Conservation (phyloP, 1,139 yeast species). For the Taphrina communis region DNA sequence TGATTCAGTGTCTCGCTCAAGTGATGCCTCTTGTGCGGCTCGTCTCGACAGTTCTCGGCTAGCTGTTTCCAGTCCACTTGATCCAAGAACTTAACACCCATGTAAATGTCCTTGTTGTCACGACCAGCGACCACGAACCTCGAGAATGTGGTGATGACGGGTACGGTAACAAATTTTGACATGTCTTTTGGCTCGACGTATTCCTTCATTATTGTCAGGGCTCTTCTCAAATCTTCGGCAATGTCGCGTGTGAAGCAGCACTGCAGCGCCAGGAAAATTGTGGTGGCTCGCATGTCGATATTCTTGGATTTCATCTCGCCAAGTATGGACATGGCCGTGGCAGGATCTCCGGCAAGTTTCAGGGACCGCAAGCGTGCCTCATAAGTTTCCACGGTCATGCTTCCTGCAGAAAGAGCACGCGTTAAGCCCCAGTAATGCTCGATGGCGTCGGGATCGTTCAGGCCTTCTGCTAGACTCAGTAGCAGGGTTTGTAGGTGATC, state of each 20-base stretch:
- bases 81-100: neutral
- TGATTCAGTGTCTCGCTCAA: constrained; percentile 7
- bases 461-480: constrained; percentile 5
- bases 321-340: neutral
- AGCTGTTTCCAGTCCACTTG: constrained; percentile 7
- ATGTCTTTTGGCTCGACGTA: neutral
- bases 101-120: neutral
- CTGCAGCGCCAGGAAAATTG: constrained; percentile 14
- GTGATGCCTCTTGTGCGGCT: constrained; percentile 10
- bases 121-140: constrained; percentile 1
- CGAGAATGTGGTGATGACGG: constrained; percentile 16
- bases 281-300: neutral
- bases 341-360: neutral
- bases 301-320: constrained; percentile 4
- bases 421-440: constrained; percentile 12
- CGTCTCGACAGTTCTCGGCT: neutral
- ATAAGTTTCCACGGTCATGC: neutral
- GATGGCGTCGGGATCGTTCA: neutral
- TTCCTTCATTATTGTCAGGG: neutral
- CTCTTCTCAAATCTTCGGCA: constrained; percentile 2
- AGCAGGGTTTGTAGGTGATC: neutral
- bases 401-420: neutral
- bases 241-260: neutral
- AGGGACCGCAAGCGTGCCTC: constrained; percentile 23
- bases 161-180: neutral